phyloP scores from a whole-genome alignment of 352 stramenopile species.

The Globisporangium sylvaticum region DNA sequence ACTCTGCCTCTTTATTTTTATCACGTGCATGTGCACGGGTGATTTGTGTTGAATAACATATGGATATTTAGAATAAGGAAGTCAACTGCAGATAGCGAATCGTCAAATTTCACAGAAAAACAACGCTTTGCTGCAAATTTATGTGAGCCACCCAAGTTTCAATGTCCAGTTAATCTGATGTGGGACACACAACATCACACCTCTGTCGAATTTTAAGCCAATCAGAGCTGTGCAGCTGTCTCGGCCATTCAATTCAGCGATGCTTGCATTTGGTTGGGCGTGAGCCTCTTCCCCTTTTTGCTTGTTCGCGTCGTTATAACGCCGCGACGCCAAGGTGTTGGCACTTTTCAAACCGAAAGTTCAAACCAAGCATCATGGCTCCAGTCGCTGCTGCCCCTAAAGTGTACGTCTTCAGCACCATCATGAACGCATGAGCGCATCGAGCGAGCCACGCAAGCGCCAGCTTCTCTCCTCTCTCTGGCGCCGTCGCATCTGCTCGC shows the following conservation, averaged over 20 bases:
- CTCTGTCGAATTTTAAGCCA: conserved; percentile 26
- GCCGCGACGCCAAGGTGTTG: background rate
- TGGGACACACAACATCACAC: conserved; percentile 1
- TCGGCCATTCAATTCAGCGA: conserved; percentile 35
- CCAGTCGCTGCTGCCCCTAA: conserved; percentile 59
- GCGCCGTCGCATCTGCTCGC: background rate
- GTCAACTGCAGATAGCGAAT: background rate
- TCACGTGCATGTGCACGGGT: background rate
- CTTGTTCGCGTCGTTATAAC: background rate
- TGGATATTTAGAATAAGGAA: background rate
- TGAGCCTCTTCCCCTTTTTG: background rate
- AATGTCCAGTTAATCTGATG: no score
- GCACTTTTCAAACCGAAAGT: conserved; percentile 90
- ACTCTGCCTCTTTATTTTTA: background rate
- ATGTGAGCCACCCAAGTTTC: background rate
- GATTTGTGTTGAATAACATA: background rate
- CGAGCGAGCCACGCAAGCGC: background rate
- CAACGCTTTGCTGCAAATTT: background rate
- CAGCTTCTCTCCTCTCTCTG: background rate
- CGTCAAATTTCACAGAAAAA: background rate
- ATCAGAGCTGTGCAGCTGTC: conserved; percentile 14
- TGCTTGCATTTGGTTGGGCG: conserved; percentile 7
- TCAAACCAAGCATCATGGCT: conserved; percentile 69
- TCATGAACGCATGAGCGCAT: background rate
- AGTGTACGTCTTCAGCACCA: conserved; percentile 61